phyloP scores from a whole-genome alignment of 2,329 filamentous ascomycete species.

The Colletotrichum lentis region DNA sequence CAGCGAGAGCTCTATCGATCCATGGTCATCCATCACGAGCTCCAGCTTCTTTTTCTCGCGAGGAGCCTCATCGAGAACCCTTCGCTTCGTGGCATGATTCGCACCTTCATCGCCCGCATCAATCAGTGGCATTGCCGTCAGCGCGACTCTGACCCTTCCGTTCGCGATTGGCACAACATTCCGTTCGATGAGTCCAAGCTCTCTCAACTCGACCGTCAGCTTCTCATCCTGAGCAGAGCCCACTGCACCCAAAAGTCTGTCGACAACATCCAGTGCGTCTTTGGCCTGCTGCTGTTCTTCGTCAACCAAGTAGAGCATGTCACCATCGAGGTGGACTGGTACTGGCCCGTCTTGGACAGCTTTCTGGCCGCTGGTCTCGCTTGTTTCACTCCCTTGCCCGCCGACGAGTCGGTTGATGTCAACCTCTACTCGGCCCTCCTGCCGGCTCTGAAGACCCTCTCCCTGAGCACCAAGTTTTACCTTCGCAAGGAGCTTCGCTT shows the following conservation, averaged over 20 bases:
- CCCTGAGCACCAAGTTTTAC: not conserved
- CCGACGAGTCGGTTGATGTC: not conserved
- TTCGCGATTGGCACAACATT: not conserved
- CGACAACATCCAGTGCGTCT: slow-evolving; percentile 17
- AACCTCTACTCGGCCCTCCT: not conserved
- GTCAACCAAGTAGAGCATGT: slow-evolving; percentile 1
- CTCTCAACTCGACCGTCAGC: slow-evolving; percentile 6
- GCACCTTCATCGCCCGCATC: not conserved
- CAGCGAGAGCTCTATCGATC: slow-evolving; percentile 21
- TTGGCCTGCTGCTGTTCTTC: slow-evolving; percentile 15
- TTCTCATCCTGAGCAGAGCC: slow-evolving; percentile 9
- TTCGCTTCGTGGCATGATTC: not conserved
- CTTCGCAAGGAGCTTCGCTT: not conserved
- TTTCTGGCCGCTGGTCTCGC: slow-evolving; percentile 13
- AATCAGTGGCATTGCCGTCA: not conserved
- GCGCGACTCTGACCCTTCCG: not conserved
- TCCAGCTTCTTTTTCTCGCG: not conserved
- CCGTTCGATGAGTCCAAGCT: slow-evolving; percentile 1
- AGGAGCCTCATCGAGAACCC: slow-evolving; percentile 31
- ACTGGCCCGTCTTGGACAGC: not conserved
- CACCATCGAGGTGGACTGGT: not conserved
- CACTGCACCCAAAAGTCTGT: not conserved
- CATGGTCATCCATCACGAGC: not conserved
- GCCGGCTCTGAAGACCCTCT: not conserved
- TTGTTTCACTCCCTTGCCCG: not conserved